These are phyloP conservation scores for Nakazawaea laoshanensis DNA, from an alignment of 805 yeast species.

Conservation along the genomic window DNA sequence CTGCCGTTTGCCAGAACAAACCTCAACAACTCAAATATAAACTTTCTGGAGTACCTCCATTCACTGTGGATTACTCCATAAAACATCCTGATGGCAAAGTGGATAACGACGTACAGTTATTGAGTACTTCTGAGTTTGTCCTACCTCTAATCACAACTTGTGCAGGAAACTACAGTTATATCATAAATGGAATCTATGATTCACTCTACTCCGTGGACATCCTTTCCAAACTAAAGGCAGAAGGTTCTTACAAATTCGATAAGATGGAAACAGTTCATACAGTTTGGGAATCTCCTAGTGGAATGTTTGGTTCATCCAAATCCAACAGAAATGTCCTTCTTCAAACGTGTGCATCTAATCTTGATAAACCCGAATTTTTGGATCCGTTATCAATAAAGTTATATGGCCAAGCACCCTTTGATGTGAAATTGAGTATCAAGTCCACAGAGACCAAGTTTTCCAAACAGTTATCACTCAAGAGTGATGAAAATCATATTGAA, in stretches of 20 bases:
- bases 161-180: constrained; percentile 56
- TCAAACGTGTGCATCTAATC: constrained; percentile 22
- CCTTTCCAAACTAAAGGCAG: constrained; percentile 18
- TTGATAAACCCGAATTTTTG: constrained; percentile 18
- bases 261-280: constrained; percentile 36
- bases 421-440: constrained; percentile 41
- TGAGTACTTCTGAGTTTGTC: constrained; percentile 28
- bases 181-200: constrained; percentile 58
- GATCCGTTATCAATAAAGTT: constrained; percentile 49
- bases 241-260: constrained; percentile 16
- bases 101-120: constrained; percentile 34
- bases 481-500: constrained; percentile 28
- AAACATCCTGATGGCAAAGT: constrained; percentile 45
- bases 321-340: constrained; percentile 8
- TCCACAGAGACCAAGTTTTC: constrained; percentile 53
- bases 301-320: constrained; percentile 17
- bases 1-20: constrained; percentile 19
- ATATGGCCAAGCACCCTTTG: constrained; percentile 55
- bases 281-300: constrained; percentile 57
- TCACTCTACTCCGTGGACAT: constrained; percentile 42
- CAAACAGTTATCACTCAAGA: constrained; percentile 35
- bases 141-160: constrained; percentile 27
- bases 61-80: constrained; percentile 59
- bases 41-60: constrained; percentile 53
- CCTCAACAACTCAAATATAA: constrained; percentile 16